Evolutionary conservation across 1,139 yeast species (phyloP), one percentile per base, ranked within the genome.

Genomic region (Lodderomyces margitis): DNA sequence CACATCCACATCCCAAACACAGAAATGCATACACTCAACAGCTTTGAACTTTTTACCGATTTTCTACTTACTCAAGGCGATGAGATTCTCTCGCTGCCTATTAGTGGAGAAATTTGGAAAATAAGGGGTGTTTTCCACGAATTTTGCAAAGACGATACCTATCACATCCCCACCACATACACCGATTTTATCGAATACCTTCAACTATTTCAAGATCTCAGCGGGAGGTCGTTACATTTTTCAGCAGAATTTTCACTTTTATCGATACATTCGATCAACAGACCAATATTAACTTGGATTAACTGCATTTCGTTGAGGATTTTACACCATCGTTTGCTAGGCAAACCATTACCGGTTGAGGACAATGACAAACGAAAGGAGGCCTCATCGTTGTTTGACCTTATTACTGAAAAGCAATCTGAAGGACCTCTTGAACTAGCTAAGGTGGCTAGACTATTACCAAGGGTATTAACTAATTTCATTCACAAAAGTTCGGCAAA

Each of bases 401-500:
- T 34, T 34, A 10, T 21, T 16, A 7, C 25, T 3, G 12, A 4
- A 27, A 40, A 27, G 16, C 30, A 40, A 37, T 35, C 32, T 21
- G 38, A 12, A 28, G 11, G 32, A 31, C 5, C 32, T 7, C 38
- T 28, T 30, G 24, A 28, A 19, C 20, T 16, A 11, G 27, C 11
- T 2, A 14, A 28, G 11, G 35, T 34, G 3, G 31, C 27, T 6
- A 21, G 30, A 21, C 15, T 37, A 23, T 21, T 31, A n/a, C 19
- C 35, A 14, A 11, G 21, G 11, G 21, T 27, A 5, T 9, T 21
- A 9, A 7, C 6, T 12, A 17, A 54, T 2, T 43, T 43, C 37
- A 34, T 66, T n/a, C 37, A 49, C 14, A 50, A 49, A 28, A 56
- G 57, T 2, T 62, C 70, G 1, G 68, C 75, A 0, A 58, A 61